These are phyloP conservation scores for Taiwanofungus camphoratus DNA, from an alignment of 1,284 basidiomycete genomes.

Conservation along the genomic window DNA sequence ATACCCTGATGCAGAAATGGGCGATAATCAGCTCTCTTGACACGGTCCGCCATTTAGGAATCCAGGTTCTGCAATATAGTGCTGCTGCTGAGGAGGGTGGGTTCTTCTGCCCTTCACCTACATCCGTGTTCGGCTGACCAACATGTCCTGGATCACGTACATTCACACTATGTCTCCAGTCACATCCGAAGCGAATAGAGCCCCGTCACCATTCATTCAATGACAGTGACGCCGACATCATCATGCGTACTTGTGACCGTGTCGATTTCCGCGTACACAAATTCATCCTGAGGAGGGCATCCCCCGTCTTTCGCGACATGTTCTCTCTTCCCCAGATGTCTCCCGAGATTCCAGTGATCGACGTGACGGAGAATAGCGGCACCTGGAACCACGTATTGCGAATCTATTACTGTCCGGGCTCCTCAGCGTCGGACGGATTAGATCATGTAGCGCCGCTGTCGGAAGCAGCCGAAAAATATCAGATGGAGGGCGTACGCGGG, in stretches of 20 bases:
- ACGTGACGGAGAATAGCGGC: background rate
- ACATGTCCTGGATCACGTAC: too few relatives aligned
- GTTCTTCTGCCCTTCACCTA: too few relatives aligned
- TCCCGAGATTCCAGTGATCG: background rate
- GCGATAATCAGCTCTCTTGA: too few relatives aligned
- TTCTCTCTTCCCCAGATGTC: background rate
- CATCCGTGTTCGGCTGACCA: too few relatives aligned
- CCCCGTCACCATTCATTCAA: too few relatives aligned
- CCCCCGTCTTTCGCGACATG: conserved; percentile 8
- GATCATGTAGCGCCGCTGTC: conserved; percentile 1
- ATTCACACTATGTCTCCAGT: too few relatives aligned
- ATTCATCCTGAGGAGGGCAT: conserved; percentile 6
- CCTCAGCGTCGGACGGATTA: background rate
- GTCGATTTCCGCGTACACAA: conserved; percentile 9
- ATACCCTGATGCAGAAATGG: too few relatives aligned
- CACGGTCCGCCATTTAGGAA: too few relatives aligned
- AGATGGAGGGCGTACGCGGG: conserved; percentile 2
- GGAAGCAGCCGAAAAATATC: conserved; percentile 8
- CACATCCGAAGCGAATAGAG: too few relatives aligned
- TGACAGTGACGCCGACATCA: conserved; percentile 11
- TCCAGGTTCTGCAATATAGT: too few relatives aligned
- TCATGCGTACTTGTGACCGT: too few relatives aligned
- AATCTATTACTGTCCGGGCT: conserved; percentile 1
- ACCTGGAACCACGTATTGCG: conserved; percentile 1
- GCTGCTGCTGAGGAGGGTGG: too few relatives aligned